phyloP scores from a whole-genome alignment of 495 filamentous ascomycete species.

The Aspergillus taichungensis region DNA sequence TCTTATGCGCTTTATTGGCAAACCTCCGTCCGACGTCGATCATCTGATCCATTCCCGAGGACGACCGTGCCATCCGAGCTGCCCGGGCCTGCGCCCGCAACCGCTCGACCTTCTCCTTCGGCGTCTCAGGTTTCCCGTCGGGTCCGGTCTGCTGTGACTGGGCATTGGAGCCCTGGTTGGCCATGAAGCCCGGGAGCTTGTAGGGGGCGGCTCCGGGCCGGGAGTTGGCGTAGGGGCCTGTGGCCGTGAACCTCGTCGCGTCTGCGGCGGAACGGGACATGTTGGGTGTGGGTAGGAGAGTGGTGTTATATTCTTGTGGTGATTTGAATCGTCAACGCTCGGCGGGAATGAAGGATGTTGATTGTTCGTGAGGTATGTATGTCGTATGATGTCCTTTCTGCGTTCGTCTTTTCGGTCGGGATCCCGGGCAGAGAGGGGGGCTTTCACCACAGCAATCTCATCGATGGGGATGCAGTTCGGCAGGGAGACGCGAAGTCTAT shows the following conservation, averaged over 20 bases:
- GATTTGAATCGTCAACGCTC: background rate
- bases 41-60: slow-evolving; percentile 54
- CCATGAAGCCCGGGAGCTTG: slow-evolving; percentile 29
- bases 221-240: slow-evolving; percentile 75
- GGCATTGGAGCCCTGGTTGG: slow-evolving; percentile 14
- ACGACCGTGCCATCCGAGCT: slow-evolving; percentile 56
- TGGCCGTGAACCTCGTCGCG: slow-evolving; percentile 92
- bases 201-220: slow-evolving; percentile 42
- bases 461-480: no score
- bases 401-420: no score
- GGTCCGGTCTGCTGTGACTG: slow-evolving; percentile 15
- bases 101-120: slow-evolving; percentile 80
- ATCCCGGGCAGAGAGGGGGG: no score
- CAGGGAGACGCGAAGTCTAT: no score
- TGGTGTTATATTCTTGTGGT: background rate
- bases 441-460: no score
- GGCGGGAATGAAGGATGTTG: slow-evolving; percentile 1
- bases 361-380: slow-evolving; percentile 2
- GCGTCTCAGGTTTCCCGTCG: slow-evolving; percentile 54
- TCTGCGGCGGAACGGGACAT: slow-evolving; percentile 86
- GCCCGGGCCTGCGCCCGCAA: slow-evolving; percentile 70
- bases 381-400: no score
- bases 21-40: slow-evolving; percentile 59
- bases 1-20: slow-evolving; percentile 77
- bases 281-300: slow-evolving; percentile 2